Conservation (phyloP, 1,139 yeast genomes). For the Candida albicans region DNA sequence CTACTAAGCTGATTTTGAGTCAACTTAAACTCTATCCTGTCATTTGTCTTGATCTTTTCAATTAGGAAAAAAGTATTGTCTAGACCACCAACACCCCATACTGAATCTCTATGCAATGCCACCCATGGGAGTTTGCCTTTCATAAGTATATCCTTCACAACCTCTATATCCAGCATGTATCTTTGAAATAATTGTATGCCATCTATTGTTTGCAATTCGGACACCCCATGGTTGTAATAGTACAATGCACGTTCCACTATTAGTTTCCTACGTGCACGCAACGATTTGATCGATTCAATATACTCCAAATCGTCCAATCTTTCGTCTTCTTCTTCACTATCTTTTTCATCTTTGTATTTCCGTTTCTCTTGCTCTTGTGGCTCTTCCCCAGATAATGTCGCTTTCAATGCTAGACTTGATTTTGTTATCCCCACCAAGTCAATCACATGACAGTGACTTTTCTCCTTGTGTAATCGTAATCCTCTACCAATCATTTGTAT, state of each 20-base stretch:
- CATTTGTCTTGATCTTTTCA: slow-evolving; percentile 11
- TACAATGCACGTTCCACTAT: slow-evolving; percentile 15
- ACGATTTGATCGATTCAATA: slow-evolving; percentile 14
- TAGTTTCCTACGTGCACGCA: slow-evolving; percentile 15
- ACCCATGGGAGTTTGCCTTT: slow-evolving; percentile 27
- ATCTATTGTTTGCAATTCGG: slow-evolving; percentile 30
- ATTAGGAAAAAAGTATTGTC: slow-evolving; percentile 20
- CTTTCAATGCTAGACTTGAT: slow-evolving; percentile 61
- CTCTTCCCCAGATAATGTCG: slow-evolving; percentile 53
- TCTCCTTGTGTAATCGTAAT: slow-evolving; percentile 60
- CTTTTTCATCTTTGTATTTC: slow-evolving; percentile 23
- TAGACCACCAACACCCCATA: slow-evolving; percentile 32
- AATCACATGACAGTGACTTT: slow-evolving; percentile 68
- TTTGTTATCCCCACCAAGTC: slow-evolving; percentile 70
- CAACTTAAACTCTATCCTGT: slow-evolving; percentile 17
- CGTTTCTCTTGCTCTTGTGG: slow-evolving; percentile 27
- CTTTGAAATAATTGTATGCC: slow-evolving; percentile 40
- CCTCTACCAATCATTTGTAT: slow-evolving; percentile 95
- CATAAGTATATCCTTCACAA: slow-evolving; percentile 15
- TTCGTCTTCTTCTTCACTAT: slow-evolving; percentile 16
- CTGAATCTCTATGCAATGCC: slow-evolving; percentile 25
- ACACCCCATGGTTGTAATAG: slow-evolving; percentile 10
- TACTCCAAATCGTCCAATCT: slow-evolving; percentile 14
- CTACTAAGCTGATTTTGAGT: slow-evolving; percentile 15
- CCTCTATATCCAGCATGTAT: slow-evolving; percentile 33